phyloP scores from a whole-genome alignment of 2,329 filamentous ascomycete genomes.

The Venturia carpophila region DNA sequence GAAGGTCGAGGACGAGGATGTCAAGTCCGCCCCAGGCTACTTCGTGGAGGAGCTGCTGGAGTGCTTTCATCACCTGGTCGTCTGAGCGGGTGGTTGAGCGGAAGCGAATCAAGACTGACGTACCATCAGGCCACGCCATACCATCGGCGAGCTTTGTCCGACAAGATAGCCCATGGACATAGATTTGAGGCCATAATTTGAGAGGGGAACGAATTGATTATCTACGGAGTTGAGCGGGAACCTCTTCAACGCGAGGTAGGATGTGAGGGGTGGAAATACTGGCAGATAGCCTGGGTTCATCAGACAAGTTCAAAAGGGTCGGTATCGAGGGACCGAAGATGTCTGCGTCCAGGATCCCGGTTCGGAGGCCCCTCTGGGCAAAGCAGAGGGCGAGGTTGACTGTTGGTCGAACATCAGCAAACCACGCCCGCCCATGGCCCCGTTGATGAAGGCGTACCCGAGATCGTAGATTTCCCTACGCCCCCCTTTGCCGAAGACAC shows the following conservation, averaged over 20 bases:
- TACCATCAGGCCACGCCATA: slow-evolving; percentile 95
- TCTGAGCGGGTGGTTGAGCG: no score
- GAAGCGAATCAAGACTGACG: no score
- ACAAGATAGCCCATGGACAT: slow-evolving; percentile 99
- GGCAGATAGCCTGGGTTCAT: slow-evolving; percentile 66
- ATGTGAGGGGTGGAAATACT: slow-evolving; percentile 43
- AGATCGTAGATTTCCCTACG: slow-evolving; percentile 94
- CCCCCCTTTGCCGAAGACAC: slow-evolving; percentile 96
- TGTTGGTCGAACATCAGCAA: slow-evolving; percentile 22
- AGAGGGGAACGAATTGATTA: slow-evolving; percentile 76
- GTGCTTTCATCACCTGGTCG: slow-evolving; percentile 80
- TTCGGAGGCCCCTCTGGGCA: slow-evolving; percentile 69
- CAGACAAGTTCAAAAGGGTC: slow-evolving; percentile 73
- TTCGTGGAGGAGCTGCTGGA: slow-evolving; percentile 90
- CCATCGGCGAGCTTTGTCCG: slow-evolving; percentile 69
- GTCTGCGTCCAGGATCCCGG: slow-evolving; percentile 88
- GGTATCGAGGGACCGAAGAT: slow-evolving; percentile 96
- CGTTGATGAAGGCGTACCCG: slow-evolving; percentile 45
- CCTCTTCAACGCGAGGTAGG: background rate
- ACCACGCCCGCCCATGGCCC: background rate
- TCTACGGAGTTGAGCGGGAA: slow-evolving; percentile 37
- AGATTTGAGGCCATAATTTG: slow-evolving; percentile 91
- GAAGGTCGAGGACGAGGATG: slow-evolving; percentile 80
- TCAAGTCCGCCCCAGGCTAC: slow-evolving; percentile 91
- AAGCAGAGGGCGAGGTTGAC: slow-evolving; percentile 80